phyloP scores from a whole-genome alignment of 2,329 filamentous ascomycete species.

The Colletotrichum eremochloae region DNA sequence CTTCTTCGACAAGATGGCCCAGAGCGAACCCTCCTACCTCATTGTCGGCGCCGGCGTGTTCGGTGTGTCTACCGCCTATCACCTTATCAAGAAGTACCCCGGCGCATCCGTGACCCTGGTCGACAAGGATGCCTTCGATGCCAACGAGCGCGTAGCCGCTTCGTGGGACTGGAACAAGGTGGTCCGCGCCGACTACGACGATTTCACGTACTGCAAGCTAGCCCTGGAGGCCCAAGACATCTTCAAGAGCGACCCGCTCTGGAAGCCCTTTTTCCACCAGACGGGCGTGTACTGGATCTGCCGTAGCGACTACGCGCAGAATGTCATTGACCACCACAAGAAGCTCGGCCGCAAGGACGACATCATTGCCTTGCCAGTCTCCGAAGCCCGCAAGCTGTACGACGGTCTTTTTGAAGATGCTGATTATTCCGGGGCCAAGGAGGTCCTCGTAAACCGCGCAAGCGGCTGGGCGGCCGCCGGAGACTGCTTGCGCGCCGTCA shows the following conservation, averaged over 20 bases:
- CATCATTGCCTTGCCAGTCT: conserved; percentile 59
- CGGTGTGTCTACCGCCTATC: conserved; percentile 74
- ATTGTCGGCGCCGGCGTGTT: conserved; percentile 77
- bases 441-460: conserved; percentile 71
- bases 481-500: conserved; percentile 68
- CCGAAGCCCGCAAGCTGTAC: conserved; percentile 64
- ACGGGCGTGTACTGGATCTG: conserved; percentile 71
- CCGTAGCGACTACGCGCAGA: conserved; percentile 62
- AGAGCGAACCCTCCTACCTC: conserved; percentile 57
- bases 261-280: conserved; percentile 69
- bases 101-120: conserved; percentile 67
- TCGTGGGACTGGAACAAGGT: conserved; percentile 83
- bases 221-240: conserved; percentile 75
- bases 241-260: conserved; percentile 70
- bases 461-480: conserved; percentile 76
- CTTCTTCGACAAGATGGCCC: conserved; percentile 27
- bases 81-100: conserved; percentile 66
- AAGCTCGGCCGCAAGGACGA: conserved; percentile 56
- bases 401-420: conserved; percentile 71
- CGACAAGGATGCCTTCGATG: conserved; percentile 67
- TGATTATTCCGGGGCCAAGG: conserved; percentile 70
- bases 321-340: conserved; percentile 67
- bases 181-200: conserved; percentile 76
- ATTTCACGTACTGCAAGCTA: conserved; percentile 73
- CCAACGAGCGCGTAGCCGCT: conserved; percentile 65